Evolutionary conservation across 2,329 filamentous ascomycete species (phyloP), one percentile per base, ranked within the genome.

Genomic region (Pseudogymnoascus sp.): DNA sequence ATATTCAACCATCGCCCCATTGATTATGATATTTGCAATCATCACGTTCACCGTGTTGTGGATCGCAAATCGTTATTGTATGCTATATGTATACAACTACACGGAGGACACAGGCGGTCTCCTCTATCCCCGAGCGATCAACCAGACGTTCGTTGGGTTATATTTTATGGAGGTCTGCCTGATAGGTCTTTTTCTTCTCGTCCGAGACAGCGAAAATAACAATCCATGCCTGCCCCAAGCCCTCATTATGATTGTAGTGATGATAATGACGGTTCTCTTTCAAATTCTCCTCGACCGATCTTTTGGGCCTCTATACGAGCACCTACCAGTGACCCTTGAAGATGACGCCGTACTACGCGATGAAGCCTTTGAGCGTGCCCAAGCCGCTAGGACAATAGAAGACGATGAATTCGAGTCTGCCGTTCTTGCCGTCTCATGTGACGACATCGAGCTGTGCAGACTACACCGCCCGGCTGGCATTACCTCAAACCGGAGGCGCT

Each of bases 101-200:
- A 85, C 88, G 68, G 86, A 89, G 65, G 95, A 99, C 75, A 99
- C 93, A 0, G 95, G 95, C 43, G 95, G 95, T 49, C 82, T 97
- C 1, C 79, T 97, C 61, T 99, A 96, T 70, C 95, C 95, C 0
- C 84, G 88, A 38, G 95, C 95, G 0, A 90, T 97, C 76, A 97
- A 97, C 72, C 93, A 97, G 73, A 89, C 96, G 0, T 97, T 97
- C 72, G 96, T 91, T 0, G 95, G 95, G 0, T 78, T 99, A 0
- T 99, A 99, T 71, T 86, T 97, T 65, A 95, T 99, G 88, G 92
- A 97, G 72, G 79, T 97, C 2, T 93, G 88, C 69, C 81, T 97
- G 63, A 88, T 96, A 56, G 95, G 93, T 42, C 80, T 97, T 21
- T 97, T 97, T 77, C 92, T 97, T 76, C 80, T 96, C 18, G 85